Conservation (phyloP, 805 yeast species). For the Kuraishia ogatae region DNA sequence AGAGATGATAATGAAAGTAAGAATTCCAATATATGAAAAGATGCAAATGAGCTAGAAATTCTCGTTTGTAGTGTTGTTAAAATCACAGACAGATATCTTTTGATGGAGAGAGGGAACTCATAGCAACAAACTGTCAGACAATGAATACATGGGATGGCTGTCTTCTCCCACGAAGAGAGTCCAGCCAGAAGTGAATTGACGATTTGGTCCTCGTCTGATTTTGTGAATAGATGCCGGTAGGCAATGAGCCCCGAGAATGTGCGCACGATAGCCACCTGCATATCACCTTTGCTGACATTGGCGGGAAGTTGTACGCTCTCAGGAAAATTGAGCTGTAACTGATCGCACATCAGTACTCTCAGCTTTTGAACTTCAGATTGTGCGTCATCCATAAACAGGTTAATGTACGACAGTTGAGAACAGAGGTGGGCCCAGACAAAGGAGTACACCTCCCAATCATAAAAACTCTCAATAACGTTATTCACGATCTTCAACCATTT, state of each 20-base stretch:
- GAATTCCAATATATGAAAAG: constrained; percentile 71
- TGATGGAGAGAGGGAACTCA: constrained; percentile 68
- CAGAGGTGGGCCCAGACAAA: constrained; percentile 60
- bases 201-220: constrained; percentile 54
- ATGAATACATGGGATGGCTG: constrained; percentile 73
- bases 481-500: constrained; percentile 44
- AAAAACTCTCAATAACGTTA: constrained; percentile 39
- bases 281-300: constrained; percentile 43
- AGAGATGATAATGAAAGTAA: constrained; percentile 55
- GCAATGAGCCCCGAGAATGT: constrained; percentile 56
- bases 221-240: constrained; percentile 44
- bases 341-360: constrained; percentile 43
- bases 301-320: constrained; percentile 29
- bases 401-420: constrained; percentile 55
- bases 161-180: constrained; percentile 66
- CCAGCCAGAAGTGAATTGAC: constrained; percentile 53
- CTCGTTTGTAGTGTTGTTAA: constrained; percentile 68
- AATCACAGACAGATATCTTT: constrained; percentile 58
- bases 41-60: constrained; percentile 59
- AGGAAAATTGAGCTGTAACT: constrained; percentile 43
- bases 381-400: constrained; percentile 34
- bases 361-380: constrained; percentile 30
- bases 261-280: constrained; percentile 58
- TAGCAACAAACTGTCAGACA: constrained; percentile 71
- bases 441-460: constrained; percentile 67